Evolutionary conservation across 768 basidiomycete species (phyloP), one percentile per base, ranked within the genome.

Genomic region (Udeniomyces megalosporus): DNA sequence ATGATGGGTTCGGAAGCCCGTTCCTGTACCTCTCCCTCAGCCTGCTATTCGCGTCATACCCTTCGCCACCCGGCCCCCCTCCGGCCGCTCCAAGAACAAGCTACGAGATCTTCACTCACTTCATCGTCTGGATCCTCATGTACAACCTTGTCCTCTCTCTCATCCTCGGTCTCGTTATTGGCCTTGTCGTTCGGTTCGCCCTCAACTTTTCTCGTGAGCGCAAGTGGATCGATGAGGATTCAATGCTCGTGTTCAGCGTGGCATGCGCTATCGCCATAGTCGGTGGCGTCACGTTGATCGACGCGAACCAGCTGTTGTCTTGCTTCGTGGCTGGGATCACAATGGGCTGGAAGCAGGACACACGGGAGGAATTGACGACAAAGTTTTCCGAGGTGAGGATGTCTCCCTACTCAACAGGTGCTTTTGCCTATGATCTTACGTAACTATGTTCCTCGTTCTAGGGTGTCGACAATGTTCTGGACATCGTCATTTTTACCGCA

Each of bases 191-290:
- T 11, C 55, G 55, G 15, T 46, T 12, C 22, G 22, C 28, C 17
- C 55, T 57, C 12, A 32, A 42, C 17, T 24, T 29, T 5, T 57
- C 55, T 1, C 11, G 38, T 4, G 10, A 44, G 11, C 4, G 55
- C 20, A 24, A 28, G 6, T 57, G 44, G 44, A 31, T 57, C 44
- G 55, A 57, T 20, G 55, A 57, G 24, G 42, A 57, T 20, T 57
- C 55, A 44, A 57, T 57, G 55, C 55, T 57, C 12, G 55, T 57
- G 12, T 57, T 57, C 28, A 45, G 42, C 20, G 22, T 57, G 24
- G 55, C 55, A 4, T 24, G 35, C 12, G 31, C 35, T n/a, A 12
- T 57, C 3, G 26, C 55, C 20, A 57, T 35, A 45, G 55, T 57
- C 28, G 55, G 55, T 1, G 26, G 12, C 3, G 28, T 46, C 22